Conservation (phyloP, 208 protist species). For the Wallacemonas sp. region DNA sequence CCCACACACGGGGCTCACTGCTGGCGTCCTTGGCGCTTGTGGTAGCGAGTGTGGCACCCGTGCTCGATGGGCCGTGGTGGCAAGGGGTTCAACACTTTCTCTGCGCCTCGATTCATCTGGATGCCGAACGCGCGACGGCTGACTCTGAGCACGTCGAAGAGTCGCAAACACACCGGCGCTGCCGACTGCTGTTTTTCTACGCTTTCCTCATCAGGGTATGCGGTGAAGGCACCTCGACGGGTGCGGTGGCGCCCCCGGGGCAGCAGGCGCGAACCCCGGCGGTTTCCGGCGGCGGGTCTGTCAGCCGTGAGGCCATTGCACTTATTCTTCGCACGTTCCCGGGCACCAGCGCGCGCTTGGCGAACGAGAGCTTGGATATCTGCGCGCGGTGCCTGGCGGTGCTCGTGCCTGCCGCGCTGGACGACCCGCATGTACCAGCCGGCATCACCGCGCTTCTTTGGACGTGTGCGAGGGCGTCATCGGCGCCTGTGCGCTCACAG, state of each 20-base stretch:
- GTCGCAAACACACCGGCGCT: conserved; percentile 10
- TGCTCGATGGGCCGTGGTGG: conserved; percentile 39
- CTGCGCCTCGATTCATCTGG: conserved; percentile 7
- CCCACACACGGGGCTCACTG: conserved; percentile 3
- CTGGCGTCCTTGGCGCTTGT: conserved; percentile 38
- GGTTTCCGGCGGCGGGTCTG: too few relatives aligned
- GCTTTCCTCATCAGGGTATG: conserved; percentile 26
- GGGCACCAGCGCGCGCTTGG: neutral
- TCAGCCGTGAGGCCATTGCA: neutral
- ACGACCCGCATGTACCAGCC: conserved; percentile 24
- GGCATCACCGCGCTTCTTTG: conserved; percentile 46
- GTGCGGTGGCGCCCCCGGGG: too few relatives aligned
- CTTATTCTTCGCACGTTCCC: conserved; percentile 6
- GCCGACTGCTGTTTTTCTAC: conserved; percentile 30
- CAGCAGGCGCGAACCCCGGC: too few relatives aligned
- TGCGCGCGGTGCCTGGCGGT: conserved; percentile 23
- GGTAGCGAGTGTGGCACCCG: conserved; percentile 39
- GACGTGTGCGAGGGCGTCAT: conserved; percentile 27
- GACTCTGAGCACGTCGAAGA: neutral
- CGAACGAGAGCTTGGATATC: conserved; percentile 25
- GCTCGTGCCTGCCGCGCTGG: conserved; percentile 26
- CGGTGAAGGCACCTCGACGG: conserved; percentile 12
- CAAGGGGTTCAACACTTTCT: conserved; percentile 18
- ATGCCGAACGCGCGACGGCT: neutral
- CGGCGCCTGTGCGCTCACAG: conserved; percentile 33